Evolutionary conservation across 2,329 filamentous ascomycete species (phyloP).

Genomic region (Stemphylium lycopersici): DNA sequence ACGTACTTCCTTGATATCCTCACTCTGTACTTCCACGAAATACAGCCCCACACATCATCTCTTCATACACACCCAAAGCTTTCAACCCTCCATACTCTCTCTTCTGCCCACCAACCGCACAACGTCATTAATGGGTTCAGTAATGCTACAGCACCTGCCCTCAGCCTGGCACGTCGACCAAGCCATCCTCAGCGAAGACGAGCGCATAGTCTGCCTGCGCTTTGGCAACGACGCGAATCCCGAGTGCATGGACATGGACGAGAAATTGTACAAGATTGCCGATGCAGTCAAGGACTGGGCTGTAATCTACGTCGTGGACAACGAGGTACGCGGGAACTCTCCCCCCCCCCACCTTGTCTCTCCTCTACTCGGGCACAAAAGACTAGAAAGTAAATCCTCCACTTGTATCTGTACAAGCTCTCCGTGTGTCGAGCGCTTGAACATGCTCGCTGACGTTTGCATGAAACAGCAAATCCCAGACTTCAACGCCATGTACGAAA

Average conservation of each 20-base stretch:
- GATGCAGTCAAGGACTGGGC: conserved; percentile 79
- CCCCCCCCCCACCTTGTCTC: too few relatives aligned
- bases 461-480: conserved; percentile 64
- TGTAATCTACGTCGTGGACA: conserved; percentile 83
- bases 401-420: too few relatives aligned
- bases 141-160: conserved; percentile 84
- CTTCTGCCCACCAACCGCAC: too few relatives aligned
- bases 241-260: conserved; percentile 58
- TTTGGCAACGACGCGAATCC: conserved; percentile 83
- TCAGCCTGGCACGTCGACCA: conserved; percentile 98
- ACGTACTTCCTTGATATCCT: background rate
- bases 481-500: conserved; percentile 91
- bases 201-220: conserved; percentile 85
- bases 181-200: conserved; percentile 78
- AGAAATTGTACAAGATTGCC: conserved; percentile 32
- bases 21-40: background rate
- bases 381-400: too few relatives aligned
- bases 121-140: conserved; percentile 69
- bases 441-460: background rate
- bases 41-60: background rate
- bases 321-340: too few relatives aligned
- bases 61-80: too few relatives aligned
- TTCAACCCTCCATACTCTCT: too few relatives aligned
- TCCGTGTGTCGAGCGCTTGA: too few relatives aligned
- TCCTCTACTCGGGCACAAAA: too few relatives aligned